Evolutionary conservation across 208 protist genomes (phyloP).

Genomic region (Crithidia bombi): DNA sequence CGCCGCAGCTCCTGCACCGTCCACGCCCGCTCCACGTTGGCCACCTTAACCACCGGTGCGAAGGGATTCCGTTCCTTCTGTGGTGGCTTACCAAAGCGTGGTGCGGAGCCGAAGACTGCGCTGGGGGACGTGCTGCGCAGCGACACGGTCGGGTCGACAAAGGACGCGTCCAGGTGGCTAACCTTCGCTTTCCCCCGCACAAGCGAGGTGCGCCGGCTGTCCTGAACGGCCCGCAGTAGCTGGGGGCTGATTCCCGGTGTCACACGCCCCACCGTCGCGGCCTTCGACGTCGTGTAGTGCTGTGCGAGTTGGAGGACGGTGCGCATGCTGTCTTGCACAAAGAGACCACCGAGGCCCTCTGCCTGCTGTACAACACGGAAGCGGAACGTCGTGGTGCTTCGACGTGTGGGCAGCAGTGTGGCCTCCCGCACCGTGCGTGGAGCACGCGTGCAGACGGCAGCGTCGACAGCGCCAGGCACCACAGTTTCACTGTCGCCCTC

Average conservation of each 20-base stretch:
- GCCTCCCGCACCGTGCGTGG: constrained; percentile 35
- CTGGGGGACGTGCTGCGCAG: constrained; percentile 15
- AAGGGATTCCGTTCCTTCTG: constrained; percentile 56
- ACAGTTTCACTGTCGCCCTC: too few species aligned
- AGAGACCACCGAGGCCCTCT: constrained; percentile 38
- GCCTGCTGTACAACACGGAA: constrained; percentile 46
- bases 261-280: background rate
- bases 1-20: constrained; percentile 50
- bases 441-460: background rate
- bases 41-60: constrained; percentile 25
- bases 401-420: constrained; percentile 31
- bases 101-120: constrained; percentile 30
- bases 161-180: background rate
- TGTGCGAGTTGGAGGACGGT: constrained; percentile 57
- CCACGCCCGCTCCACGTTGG: constrained; percentile 37
- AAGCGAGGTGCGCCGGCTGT: background rate
- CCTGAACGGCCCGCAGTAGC: constrained; percentile 1
- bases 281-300: constrained; percentile 44
- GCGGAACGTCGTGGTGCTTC: constrained; percentile 25
- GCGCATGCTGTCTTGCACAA: constrained; percentile 63
- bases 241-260: constrained; percentile 1
- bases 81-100: constrained; percentile 4
- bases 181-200: background rate
- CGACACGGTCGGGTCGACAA: background rate
- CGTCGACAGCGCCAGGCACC: background rate